A percentile compares a stretch with the other conserved stretches of the same genome.
These are phyloP conservation scores for Diaporthe sp. DNA, from an alignment of 2,329 filamentous ascomycete genomes.

Conservation along the genomic window DNA sequence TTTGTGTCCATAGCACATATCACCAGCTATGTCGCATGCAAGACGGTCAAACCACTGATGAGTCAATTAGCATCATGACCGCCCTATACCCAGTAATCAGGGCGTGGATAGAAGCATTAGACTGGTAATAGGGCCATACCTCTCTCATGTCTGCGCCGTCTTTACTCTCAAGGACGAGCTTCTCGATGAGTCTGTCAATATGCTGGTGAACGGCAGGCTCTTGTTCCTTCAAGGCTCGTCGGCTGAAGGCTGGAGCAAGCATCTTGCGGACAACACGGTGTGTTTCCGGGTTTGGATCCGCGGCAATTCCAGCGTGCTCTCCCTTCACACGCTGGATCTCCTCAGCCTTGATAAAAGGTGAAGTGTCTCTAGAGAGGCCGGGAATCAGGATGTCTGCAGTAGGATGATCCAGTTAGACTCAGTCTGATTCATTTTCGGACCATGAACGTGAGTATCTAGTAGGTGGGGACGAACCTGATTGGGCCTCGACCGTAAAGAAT, in stretches of 20 bases:
- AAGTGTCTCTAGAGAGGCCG: background rate
- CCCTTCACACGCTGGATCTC: background rate
- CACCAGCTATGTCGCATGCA: background rate
- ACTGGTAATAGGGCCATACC: background rate
- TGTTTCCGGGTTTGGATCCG: background rate
- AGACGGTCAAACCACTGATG: background rate
- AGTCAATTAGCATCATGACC: background rate
- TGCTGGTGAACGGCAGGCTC: background rate
- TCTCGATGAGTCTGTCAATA: background rate
- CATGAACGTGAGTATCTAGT: background rate
- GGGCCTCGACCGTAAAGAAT: background rate
- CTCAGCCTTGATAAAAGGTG: background rate
- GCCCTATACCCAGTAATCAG: background rate
- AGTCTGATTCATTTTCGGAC: background rate
- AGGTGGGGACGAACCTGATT: background rate
- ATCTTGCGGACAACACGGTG: background rate
- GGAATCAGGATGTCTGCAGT: background rate
- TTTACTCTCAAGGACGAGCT: background rate
- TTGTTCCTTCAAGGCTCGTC: background rate
- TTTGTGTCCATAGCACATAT: background rate
- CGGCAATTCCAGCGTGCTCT: background rate
- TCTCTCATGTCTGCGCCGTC: background rate
- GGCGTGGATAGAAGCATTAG: accelerated
- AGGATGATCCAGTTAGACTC: background rate
- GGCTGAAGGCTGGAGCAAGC: background rate